These are phyloP conservation scores for Phaeosphaeriaceae sp. DNA, from an alignment of 2,329 filamentous ascomycete genomes.

Conservation along the genomic window DNA sequence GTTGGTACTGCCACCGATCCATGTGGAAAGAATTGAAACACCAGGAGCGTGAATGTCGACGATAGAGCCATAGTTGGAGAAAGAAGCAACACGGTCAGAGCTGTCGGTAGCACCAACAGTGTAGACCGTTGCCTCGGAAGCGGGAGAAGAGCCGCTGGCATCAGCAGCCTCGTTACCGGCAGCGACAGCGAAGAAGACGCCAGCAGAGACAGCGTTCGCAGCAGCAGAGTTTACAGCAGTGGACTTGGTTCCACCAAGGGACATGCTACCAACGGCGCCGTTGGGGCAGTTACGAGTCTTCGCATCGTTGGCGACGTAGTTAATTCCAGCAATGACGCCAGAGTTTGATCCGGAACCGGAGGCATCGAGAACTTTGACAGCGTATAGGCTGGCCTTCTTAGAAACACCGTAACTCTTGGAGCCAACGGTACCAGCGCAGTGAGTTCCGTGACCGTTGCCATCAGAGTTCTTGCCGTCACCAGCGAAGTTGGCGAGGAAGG, in stretches of 20 bases:
- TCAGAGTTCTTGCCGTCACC: conserved; percentile 45
- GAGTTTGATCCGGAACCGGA: conserved; percentile 50
- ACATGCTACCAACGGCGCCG: conserved; percentile 48
- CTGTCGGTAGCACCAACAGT: conserved; percentile 51
- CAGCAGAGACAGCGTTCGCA: conserved; percentile 42
- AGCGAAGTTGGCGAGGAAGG: conserved; percentile 47
- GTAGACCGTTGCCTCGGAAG: conserved; percentile 47
- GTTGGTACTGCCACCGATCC: conserved; percentile 51
- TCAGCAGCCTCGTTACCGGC: conserved; percentile 48
- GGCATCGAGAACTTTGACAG: conserved; percentile 50
- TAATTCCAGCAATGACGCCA: conserved; percentile 50
- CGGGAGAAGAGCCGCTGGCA: conserved; percentile 46
- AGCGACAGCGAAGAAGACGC: conserved; percentile 51
- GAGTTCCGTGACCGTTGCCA: conserved; percentile 50
- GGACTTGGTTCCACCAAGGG: conserved; percentile 49
- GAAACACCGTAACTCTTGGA: conserved; percentile 49
- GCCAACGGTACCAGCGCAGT: conserved; percentile 47
- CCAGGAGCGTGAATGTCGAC: conserved; percentile 52
- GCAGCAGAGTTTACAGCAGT: conserved; percentile 49
- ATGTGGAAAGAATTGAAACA: conserved; percentile 57
- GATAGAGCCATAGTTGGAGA: conserved; percentile 49
- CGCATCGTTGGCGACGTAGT: conserved; percentile 43
- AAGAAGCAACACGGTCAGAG: conserved; percentile 44
- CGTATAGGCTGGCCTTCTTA: conserved; percentile 49
- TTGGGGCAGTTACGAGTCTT: conserved; percentile 45